phyloP scores from a whole-genome alignment of 1,284 basidiomycete species.

The Fomitopsis palustris region DNA sequence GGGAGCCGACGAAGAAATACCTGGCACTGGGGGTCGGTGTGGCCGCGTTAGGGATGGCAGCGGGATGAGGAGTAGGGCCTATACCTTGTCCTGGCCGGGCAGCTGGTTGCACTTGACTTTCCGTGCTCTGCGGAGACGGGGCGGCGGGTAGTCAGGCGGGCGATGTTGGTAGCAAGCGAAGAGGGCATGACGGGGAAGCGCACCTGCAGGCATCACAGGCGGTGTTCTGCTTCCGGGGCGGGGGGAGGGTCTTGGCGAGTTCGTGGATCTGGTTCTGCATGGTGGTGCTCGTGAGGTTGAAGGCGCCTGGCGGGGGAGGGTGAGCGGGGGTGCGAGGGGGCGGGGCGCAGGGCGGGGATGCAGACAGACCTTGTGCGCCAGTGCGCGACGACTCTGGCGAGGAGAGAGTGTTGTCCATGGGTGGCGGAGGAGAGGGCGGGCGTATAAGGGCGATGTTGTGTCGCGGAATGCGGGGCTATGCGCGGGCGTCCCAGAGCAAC shows the following conservation, averaged over 20 bases:
- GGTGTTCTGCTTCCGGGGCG: constrained; percentile 84
- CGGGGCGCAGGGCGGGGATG: not conserved
- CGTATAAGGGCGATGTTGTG: not conserved
- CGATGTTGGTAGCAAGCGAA: not conserved
- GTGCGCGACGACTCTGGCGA: constrained; percentile 5
- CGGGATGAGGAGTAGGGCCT: constrained; percentile 12
- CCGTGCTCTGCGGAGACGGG: constrained; percentile 48
- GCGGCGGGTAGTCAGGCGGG: not conserved
- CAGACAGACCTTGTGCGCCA: constrained; percentile 16
- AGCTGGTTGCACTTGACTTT: constrained; percentile 82
- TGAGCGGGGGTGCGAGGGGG: constrained; percentile 8
- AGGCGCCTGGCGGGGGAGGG: constrained; percentile 33
- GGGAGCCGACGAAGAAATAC: constrained; percentile 30
- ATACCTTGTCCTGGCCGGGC: constrained; percentile 74
- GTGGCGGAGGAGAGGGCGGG: not conserved
- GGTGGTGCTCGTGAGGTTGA: constrained; percentile 55
- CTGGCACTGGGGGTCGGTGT: constrained; percentile 40
- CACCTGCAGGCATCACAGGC: constrained; percentile 88
- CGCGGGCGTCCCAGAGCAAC: not conserved
- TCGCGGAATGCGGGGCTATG: constrained; percentile 1
- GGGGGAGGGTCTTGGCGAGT: constrained; percentile 68
- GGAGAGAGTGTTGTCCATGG: constrained; percentile 5
- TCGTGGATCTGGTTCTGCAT: constrained; percentile 77
- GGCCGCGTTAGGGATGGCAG: constrained; percentile 4
- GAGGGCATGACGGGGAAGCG: constrained; percentile 10